A percentile compares a stretch with the other conserved stretches of the same genome.
Conservation (phyloP, 2,329 filamentous ascomycete genomes). For the Dactylonectria estremocensis region DNA sequence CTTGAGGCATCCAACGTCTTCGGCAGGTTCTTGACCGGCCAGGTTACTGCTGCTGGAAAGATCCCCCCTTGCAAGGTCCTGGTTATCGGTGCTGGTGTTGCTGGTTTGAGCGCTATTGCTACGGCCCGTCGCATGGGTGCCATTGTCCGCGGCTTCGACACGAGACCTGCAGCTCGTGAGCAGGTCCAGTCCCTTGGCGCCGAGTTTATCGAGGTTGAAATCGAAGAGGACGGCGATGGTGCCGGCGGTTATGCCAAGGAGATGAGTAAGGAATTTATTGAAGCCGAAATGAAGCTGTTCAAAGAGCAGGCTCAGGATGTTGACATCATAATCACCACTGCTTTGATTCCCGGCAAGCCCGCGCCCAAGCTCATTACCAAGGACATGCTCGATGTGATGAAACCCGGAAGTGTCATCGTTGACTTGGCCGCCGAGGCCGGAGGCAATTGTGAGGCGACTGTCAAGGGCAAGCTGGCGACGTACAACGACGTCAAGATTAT, state of each 20-base stretch:
- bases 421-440: conserved; percentile 91
- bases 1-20: conserved; percentile 92
- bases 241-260: conserved; percentile 92
- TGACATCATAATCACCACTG: conserved; percentile 93
- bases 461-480: conserved; percentile 77
- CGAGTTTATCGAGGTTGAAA: conserved; percentile 89
- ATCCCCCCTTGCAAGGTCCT: conserved; percentile 93
- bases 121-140: conserved; percentile 89
- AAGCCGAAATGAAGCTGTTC: conserved; percentile 94
- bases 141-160: conserved; percentile 92
- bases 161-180: conserved; percentile 87
- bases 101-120: conserved; percentile 89
- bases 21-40: conserved; percentile 88
- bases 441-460: conserved; percentile 88
- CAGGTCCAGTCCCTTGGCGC: conserved; percentile 93
- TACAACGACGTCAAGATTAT: conserved; percentile 89
- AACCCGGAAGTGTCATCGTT: conserved; percentile 89
- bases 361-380: conserved; percentile 89
- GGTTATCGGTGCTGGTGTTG: conserved; percentile 91
- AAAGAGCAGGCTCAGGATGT: conserved; percentile 89
- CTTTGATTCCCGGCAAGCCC: conserved; percentile 87
- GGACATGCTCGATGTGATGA: conserved; percentile 86
- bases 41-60: conserved; percentile 91
- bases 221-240: conserved; percentile 87
- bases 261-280: conserved; percentile 95